phyloP scores from a whole-genome alignment of 2,329 filamentous ascomycete species.

The Claviceps sp. region DNA sequence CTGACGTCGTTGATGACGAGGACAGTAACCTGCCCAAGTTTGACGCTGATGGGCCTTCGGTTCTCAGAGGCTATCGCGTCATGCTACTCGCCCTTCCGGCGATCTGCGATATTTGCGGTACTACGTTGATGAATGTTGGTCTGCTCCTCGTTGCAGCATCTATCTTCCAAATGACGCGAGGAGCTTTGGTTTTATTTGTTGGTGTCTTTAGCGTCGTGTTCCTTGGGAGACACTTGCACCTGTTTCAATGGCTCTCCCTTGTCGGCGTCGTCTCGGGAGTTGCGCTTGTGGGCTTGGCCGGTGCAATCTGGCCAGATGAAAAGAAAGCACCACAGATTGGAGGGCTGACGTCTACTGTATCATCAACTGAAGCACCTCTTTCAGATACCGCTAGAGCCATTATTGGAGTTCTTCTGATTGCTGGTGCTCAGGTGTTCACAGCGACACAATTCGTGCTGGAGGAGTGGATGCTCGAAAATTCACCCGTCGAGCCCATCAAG shows the following conservation, averaged over 20 bases:
- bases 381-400: conserved; percentile 39
- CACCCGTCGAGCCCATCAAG: conserved; percentile 60
- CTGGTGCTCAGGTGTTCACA: conserved; percentile 90
- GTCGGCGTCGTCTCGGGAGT: conserved; percentile 81
- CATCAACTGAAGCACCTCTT: conserved; percentile 25
- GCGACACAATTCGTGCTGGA: conserved; percentile 93
- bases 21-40: conserved; percentile 14
- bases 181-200: conserved; percentile 88
- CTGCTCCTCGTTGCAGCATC: conserved; percentile 87
- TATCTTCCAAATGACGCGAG: conserved; percentile 97
- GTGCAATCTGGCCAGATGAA: conserved; percentile 62
- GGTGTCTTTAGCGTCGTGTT: conserved; percentile 91
- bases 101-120: conserved; percentile 86
- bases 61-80: conserved; percentile 58
- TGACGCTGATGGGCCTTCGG: conserved; percentile 41
- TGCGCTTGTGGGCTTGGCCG: conserved; percentile 77
- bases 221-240: conserved; percentile 59
- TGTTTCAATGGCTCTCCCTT: conserved; percentile 90
- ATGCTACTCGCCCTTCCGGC: conserved; percentile 71
- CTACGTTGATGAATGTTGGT: conserved; percentile 94
- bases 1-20: conserved; percentile 23
- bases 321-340: conserved; percentile 29
- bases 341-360: conserved; percentile 18
- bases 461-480: conserved; percentile 70
- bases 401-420: conserved; percentile 79